Percentiles rank a stretch among this genome's conserved stretches.
phyloP scores from a whole-genome alignment of 441 rosid species.

The Geranium incanum region DNA sequence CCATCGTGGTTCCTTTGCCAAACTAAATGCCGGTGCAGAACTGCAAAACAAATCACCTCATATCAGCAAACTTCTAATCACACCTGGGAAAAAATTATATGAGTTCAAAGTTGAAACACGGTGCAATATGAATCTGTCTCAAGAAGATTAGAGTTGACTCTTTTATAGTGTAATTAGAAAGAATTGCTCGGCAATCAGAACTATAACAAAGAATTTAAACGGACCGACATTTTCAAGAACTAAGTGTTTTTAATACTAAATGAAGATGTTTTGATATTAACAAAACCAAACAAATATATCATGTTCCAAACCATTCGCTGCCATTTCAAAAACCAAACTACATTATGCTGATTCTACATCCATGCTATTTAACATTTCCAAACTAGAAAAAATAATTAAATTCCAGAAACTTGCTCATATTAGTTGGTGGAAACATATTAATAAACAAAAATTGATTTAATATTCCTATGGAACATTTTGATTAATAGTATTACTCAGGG shows the following conservation, averaged over 20 bases:
- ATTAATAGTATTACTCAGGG: background rate
- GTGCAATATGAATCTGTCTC: background rate
- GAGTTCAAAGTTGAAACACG: background rate
- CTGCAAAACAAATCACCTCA: slow-evolving; percentile 17
- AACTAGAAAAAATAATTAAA: background rate
- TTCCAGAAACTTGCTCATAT: background rate
- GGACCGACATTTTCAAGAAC: background rate
- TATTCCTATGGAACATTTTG: background rate
- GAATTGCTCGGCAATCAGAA: background rate
- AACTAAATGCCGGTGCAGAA: slow-evolving; percentile 21
- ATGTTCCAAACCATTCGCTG: background rate
- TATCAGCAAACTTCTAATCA: slow-evolving; percentile 5
- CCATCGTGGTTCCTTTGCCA: slow-evolving; percentile 42
- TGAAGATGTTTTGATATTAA: background rate
- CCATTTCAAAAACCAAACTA: background rate
- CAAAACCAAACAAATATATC: background rate
- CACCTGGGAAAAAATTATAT: slow-evolving; percentile 21
- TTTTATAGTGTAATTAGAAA: background rate
- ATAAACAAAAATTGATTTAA: background rate
- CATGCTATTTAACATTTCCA: background rate
- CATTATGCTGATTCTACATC: background rate
- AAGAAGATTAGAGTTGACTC: background rate
- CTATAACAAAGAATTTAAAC: background rate
- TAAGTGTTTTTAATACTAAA: background rate
- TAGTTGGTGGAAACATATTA: background rate